Evolutionary conservation across 2,329 filamentous ascomycete genomes (phyloP).

Genomic region (Aspergillus melleus): DNA sequence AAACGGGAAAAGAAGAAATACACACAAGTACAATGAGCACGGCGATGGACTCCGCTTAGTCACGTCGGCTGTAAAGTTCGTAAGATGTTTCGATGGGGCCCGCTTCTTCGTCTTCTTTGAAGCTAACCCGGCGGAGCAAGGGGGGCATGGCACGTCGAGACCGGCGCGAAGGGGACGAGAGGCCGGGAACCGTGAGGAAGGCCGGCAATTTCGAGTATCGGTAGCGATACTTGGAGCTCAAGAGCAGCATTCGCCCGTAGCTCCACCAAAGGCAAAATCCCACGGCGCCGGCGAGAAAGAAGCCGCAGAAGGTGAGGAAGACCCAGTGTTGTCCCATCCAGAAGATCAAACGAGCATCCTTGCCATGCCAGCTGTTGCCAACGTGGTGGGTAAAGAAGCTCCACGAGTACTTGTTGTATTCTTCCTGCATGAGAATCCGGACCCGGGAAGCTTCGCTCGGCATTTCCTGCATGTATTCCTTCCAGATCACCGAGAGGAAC

Average conservation of each 20-base stretch:
- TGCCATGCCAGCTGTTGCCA: conserved; percentile 66
- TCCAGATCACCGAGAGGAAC: conserved; percentile 74
- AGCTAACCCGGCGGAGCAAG: conserved; percentile 39
- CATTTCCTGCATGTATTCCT: conserved; percentile 63
- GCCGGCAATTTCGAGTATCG: conserved; percentile 36
- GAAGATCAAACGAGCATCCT: conserved; percentile 64
- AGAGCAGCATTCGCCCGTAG: conserved; percentile 49
- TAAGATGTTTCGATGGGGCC: conserved; percentile 38
- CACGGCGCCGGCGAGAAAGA: conserved; percentile 49
- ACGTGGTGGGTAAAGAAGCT: conserved; percentile 70
- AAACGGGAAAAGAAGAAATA: conserved; percentile 5
- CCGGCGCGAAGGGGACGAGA: conserved; percentile 36
- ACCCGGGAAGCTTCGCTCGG: conserved; percentile 54
- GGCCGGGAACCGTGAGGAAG: conserved; percentile 26
- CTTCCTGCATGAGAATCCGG: conserved; percentile 67
- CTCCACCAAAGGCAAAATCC: conserved; percentile 52
- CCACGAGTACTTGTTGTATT: conserved; percentile 68
- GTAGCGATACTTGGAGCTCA: conserved; percentile 42
- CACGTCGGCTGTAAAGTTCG: conserved; percentile 37
- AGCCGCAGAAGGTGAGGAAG: conserved; percentile 54
- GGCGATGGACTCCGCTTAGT: conserved; percentile 20
- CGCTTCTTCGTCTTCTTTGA: conserved; percentile 43
- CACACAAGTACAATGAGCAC: not conserved
- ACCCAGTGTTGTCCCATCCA: conserved; percentile 62
- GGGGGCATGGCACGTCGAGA: conserved; percentile 36